These are phyloP conservation scores for Colletotrichum caudatum DNA, from an alignment of 2,329 filamentous ascomycete genomes.

Conservation along the genomic window DNA sequence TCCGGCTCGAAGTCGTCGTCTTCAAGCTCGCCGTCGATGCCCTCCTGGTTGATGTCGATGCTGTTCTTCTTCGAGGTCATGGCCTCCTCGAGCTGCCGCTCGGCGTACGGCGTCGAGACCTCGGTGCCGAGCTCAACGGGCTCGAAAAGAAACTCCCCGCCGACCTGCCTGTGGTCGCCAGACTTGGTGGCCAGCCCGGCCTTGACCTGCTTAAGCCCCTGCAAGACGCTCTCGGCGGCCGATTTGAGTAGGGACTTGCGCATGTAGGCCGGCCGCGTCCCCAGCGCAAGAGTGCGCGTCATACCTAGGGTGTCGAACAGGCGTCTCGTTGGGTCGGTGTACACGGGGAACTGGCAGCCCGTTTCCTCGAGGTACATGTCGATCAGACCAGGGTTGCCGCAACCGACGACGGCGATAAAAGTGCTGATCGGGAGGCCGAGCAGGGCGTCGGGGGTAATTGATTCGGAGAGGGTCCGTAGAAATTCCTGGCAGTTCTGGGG, in stretches of 20 bases:
- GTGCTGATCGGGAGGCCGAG: constrained; percentile 66
- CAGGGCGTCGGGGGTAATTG: constrained; percentile 65
- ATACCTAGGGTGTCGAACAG: constrained; percentile 78
- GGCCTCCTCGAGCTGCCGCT: constrained; percentile 46
- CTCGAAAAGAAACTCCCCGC: constrained; percentile 85
- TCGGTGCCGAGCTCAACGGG: constrained; percentile 60
- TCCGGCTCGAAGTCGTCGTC: constrained; percentile 52
- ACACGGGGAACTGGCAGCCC: constrained; percentile 78
- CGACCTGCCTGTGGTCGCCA: constrained; percentile 76
- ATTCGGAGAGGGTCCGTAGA: constrained; percentile 70
- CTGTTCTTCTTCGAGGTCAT: constrained; percentile 25
- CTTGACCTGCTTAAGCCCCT: constrained; percentile 70
- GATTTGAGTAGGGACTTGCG: constrained; percentile 64
- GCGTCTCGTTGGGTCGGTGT: constrained; percentile 76
- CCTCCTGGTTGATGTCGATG: constrained; percentile 28
- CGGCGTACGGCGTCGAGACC: constrained; percentile 57
- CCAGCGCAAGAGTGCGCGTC: constrained; percentile 72
- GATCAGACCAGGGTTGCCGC: constrained; percentile 77
- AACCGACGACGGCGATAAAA: constrained; percentile 77
- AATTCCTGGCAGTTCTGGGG: constrained; percentile 82
- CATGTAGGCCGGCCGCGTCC: constrained; percentile 73
- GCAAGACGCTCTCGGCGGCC: constrained; percentile 65
- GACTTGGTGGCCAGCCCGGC: constrained; percentile 70
- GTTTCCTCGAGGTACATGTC: constrained; percentile 73
- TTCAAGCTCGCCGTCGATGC: constrained; percentile 39